Evolutionary conservation across 2,329 filamentous ascomycete genomes (phyloP), one percentile per base, ranked within the genome.

Genomic region (Ilyonectria mors-panacis): DNA sequence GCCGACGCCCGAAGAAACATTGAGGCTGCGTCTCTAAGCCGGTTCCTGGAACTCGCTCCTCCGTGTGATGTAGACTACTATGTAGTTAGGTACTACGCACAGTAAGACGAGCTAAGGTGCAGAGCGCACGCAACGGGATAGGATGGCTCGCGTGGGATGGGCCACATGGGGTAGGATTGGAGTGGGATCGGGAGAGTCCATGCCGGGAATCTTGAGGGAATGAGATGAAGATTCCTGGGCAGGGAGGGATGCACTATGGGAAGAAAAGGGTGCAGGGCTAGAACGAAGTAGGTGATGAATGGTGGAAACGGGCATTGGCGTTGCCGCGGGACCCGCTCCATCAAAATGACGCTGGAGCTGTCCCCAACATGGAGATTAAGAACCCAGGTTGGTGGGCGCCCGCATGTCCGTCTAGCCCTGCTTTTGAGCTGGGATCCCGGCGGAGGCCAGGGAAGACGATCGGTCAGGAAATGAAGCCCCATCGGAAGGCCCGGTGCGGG

Each of bases 301-400:
- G 70, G 71, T 65, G 68, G 68, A 65, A 64, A 63, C 61, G 44
- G 64, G 58, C 37, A 55, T 66, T 72, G 68, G 65, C 50, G 61
- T 65, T 56, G 44, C 67, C 54, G 65, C 62, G 47, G 63, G 72
- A 72, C 72, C 72, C 72, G 72, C 72, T 63, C 50, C 57, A 66
- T 68, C 69, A 67, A 74, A 73, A 72, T 74, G 72, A 75, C 62
- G 53, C 66, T 68, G 68, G 66, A 66, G 59, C 66, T 60, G 59
- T 67, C 54, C 51, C 56, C 61, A 65, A 70, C 53, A 48, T 74
- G 64, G 72, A 74, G 73, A 75, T 74, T 75, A 63, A 59, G 45
- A 59, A 45, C 48, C 64, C 69, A 70, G 59, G 63, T 62, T 63
- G 39, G 56, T 71, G 57, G 56, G 37, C 45, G 60, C 57, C 67